phyloP scores from a whole-genome alignment of 176 grass and related monocot genomes.

The Zoysia pacifica region DNA sequence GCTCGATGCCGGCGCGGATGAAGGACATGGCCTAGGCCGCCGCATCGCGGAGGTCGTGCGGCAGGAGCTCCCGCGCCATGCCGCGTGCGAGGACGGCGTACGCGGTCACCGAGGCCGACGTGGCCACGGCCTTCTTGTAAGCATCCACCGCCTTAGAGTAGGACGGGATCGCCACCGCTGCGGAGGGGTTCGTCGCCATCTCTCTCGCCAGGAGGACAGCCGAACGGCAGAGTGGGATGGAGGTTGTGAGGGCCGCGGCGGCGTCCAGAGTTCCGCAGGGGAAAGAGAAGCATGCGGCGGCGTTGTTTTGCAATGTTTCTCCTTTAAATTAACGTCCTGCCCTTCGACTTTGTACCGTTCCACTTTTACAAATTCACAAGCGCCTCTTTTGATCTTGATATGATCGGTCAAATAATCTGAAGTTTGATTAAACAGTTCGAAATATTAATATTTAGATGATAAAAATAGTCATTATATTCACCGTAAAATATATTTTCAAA shows the following conservation, averaged over 20 bases:
- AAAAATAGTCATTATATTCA: too few relatives aligned
- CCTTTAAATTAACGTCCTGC: background rate
- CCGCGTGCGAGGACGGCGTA: background rate
- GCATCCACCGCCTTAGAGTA: background rate
- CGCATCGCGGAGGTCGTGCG: background rate
- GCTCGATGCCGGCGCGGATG: background rate
- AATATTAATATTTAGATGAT: too few relatives aligned
- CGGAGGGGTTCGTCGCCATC: background rate
- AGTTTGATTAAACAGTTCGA: background rate
- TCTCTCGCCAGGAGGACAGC: background rate
- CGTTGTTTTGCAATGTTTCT: background rate
- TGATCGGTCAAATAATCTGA: too few relatives aligned
- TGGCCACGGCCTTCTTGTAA: background rate
- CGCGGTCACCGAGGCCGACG: background rate
- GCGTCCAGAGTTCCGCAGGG: background rate
- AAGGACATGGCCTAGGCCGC: background rate
- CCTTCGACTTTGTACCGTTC: background rate
- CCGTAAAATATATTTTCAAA: too few relatives aligned
- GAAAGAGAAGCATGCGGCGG: background rate
- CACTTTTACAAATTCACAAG: background rate
- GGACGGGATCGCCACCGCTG: background rate
- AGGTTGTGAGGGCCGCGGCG: background rate
- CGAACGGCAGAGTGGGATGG: background rate
- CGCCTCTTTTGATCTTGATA: too few relatives aligned
- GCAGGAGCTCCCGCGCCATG: slow-evolving; percentile 1